Conservation (phyloP, 2,329 filamentous ascomycete genomes). For the Phaeosphaeria sp. region DNA sequence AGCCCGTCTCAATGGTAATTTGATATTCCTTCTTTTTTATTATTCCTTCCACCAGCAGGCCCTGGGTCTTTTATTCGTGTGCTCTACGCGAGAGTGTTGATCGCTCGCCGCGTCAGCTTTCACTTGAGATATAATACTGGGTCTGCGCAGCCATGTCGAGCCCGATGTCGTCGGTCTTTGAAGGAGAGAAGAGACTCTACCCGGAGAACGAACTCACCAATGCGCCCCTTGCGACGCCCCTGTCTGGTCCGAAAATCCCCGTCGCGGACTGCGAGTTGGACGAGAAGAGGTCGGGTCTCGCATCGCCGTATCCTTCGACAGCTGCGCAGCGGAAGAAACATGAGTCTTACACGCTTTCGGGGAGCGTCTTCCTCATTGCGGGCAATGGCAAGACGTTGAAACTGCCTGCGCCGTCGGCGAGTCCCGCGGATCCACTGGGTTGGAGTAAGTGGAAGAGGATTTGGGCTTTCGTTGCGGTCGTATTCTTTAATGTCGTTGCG, state of each 20-base stretch:
- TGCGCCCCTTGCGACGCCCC: background rate
- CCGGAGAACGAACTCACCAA: background rate
- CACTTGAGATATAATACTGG: background rate
- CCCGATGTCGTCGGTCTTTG: background rate
- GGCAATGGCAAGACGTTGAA: conserved; percentile 27
- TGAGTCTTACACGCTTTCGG: conserved; percentile 33
- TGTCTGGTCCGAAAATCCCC: background rate
- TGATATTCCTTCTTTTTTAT: background rate
- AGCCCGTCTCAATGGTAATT: background rate
- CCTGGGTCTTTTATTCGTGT: background rate
- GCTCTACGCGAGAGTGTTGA: background rate
- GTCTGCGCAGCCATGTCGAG: background rate
- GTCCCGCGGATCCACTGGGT: conserved; percentile 29
- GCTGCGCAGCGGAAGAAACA: conserved; percentile 16
- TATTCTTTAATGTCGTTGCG: conserved; percentile 15
- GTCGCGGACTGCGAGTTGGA: background rate
- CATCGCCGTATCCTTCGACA: background rate
- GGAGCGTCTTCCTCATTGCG: conserved; percentile 34
- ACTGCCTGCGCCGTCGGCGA: conserved; percentile 33
- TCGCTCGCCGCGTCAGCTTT: background rate
- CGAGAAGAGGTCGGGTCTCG: background rate
- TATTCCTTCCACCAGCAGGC: background rate
- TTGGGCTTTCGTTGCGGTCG: conserved; percentile 22
- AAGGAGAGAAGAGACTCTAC: background rate
- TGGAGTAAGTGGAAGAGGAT: conserved; percentile 30